Base-by-base conservation (phyloP, 306 rosid genomes). In the Pterocarpus macrocarpus region DNA sequence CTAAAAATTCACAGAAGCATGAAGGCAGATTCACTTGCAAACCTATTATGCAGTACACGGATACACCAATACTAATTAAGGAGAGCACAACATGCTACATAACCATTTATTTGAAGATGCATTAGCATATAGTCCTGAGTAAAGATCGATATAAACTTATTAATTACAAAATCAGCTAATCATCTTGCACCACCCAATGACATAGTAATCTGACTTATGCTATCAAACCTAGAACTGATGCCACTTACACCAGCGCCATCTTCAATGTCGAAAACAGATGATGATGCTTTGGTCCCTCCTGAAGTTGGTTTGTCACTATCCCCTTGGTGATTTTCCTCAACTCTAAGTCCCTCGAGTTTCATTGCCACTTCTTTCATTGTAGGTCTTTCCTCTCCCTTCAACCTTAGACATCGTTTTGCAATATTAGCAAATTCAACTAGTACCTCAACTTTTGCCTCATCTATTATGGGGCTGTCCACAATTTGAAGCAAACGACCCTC, bases 291-390 rank as follows among this genome's bases (percentile, higher is more conserved):
- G 22, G 62, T 75, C 64, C 74, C 83, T 17, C 74, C 76, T 33
- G 16, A 11, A 49, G 61, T 3, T 2, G 4, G 0, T 22, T 62
- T 35, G 10, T 5, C 47, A 11, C 52, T 58, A 59, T 5, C 57
- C 86, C 84, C 73, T 13, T 49, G 38, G 3, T 71, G 78, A 4
- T 47, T 49, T 47, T 2, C 78, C 69, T 57, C 15, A n/a, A 64
- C 15, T 63, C 81, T 81, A 12, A 89, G 15, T 16, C 86, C 82
- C 10, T 89, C 90, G 4, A 89, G 35, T 43, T 86, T 87, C 72
- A 34, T 86, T 7, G 84, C 87, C 5, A 89, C 85, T 72, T 89
- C 85, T 65, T 84, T 89, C 90, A 89, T 86, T 3, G 55, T 36
- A 1, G 90, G 92, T 0, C 92, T 82, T 8, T 86, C 85, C 77